These are phyloP conservation scores for Paramecium sexaurelia DNA, from an alignment of 73 alveolate genomes.

Conservation along the genomic window DNA sequence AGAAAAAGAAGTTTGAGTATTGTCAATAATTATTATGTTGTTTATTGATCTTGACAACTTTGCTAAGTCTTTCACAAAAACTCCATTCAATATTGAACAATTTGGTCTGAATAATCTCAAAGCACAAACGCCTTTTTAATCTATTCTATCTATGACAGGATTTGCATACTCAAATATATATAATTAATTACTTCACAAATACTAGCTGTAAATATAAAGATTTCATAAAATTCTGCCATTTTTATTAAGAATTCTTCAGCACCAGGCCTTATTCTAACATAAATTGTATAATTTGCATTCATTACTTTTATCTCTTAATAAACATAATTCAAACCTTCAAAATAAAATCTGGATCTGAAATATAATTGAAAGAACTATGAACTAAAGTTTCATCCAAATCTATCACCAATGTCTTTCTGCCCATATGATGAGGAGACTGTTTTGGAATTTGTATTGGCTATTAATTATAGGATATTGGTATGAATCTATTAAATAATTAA, in stretches of 20 bases:
- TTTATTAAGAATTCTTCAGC: constrained; percentile 66
- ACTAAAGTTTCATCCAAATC: constrained; percentile 81
- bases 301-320: constrained; percentile 58
- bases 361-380: constrained; percentile 67
- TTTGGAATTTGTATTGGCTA: not conserved
- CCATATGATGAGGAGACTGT: constrained; percentile 22
- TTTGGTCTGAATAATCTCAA: constrained; percentile 86
- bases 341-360: constrained; percentile 65
- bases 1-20: constrained; percentile 31
- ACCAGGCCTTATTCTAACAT: constrained; percentile 70
- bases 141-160: constrained; percentile 86
- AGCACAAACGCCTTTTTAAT: constrained; percentile 69
- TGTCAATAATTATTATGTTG: constrained; percentile 81
- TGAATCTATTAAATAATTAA: not conserved
- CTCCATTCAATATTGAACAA: constrained; percentile 82
- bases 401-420: constrained; percentile 71
- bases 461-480: not conserved
- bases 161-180: constrained; percentile 82
- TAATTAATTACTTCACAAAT: not conserved
- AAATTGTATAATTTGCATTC: constrained; percentile 41
- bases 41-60: constrained; percentile 76
- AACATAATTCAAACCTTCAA: constrained; percentile 48
- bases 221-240: constrained; percentile 67
- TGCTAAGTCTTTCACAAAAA: constrained; percentile 85
- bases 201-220: constrained; percentile 71